These are phyloP conservation scores for Xylaria multiplex DNA, from an alignment of 2,329 filamentous ascomycete species.

Conservation along the genomic window DNA sequence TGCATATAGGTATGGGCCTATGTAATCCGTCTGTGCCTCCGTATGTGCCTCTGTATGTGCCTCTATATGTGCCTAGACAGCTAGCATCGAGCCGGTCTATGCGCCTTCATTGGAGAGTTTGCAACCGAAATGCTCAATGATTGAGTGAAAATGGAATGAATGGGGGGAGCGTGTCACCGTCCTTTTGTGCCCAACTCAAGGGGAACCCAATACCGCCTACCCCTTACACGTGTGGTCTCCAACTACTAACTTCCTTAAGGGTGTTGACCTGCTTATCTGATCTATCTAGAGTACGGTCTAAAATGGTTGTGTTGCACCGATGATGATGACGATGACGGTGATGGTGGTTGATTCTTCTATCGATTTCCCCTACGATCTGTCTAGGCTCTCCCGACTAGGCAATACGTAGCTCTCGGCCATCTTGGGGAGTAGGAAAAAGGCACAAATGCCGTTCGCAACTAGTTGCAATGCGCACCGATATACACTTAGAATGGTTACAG, in stretches of 20 bases:
- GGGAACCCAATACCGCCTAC: constrained; percentile 26
- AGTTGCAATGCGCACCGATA: constrained; percentile 14
- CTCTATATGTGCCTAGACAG: constrained; percentile 16
- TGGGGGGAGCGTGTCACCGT: constrained; percentile 6
- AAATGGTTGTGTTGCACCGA: constrained; percentile 10
- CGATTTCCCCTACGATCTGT: background rate
- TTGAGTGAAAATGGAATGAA: background rate
- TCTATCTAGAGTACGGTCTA: background rate
- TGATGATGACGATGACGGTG: background rate
- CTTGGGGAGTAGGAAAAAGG: constrained; percentile 22
- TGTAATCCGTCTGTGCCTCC: background rate
- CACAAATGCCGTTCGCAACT: constrained; percentile 22
- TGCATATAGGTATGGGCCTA: constrained; percentile 7
- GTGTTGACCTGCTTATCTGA: background rate
- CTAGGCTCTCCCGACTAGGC: background rate
- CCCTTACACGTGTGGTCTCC: constrained; percentile 24
- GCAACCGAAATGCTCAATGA: constrained; percentile 1
- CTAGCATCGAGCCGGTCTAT: constrained; percentile 16
- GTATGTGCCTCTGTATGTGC: background rate
- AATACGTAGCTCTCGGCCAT: background rate
- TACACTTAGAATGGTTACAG: constrained; percentile 16
- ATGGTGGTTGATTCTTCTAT: background rate
- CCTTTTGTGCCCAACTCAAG: constrained; percentile 29
- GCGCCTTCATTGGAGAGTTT: constrained; percentile 17
- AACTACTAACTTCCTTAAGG: background rate